Conservation (phyloP, 208 protist genomes). For the Leishmania lainsoni region DNA sequence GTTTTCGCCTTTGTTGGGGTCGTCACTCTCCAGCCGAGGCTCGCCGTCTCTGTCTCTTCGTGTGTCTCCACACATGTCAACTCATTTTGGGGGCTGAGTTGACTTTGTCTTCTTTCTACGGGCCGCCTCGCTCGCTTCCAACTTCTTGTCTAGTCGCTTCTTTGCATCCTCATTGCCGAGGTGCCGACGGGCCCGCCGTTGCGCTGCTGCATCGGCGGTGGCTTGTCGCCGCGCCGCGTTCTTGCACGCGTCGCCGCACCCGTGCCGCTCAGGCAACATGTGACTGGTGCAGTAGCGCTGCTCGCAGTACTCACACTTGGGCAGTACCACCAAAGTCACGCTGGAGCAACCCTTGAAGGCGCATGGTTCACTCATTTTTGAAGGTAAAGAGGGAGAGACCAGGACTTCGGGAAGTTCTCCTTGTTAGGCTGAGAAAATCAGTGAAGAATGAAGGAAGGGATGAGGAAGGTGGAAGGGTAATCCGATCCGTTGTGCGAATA, state of each 20-base stretch:
- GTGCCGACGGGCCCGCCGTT: constrained; percentile 62
- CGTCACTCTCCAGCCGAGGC: background rate
- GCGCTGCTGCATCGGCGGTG: constrained; percentile 55
- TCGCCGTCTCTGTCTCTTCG: background rate
- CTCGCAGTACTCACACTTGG: constrained; percentile 69
- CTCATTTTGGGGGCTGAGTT: constrained; percentile 19
- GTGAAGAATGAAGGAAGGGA: background rate
- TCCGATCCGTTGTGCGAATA: background rate
- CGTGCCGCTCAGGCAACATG: constrained; percentile 83
- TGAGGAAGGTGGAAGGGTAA: background rate
- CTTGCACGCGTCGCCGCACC: constrained; percentile 74
- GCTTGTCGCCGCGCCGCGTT: constrained; percentile 62
- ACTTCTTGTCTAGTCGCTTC: constrained; percentile 58
- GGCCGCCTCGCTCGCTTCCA: constrained; percentile 50
- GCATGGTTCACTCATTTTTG: constrained; percentile 48
- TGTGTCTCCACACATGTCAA: background rate
- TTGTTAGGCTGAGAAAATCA: background rate
- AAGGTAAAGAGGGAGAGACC: constrained; percentile 12
- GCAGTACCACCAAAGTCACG: constrained; percentile 59
- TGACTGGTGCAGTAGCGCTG: constrained; percentile 76
- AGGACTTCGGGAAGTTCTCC: background rate
- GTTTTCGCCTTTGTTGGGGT: too few relatives aligned
- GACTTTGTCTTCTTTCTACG: constrained; percentile 56
- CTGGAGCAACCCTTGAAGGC: constrained; percentile 29
- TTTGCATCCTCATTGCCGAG: constrained; percentile 75